Evolutionary conservation across 148 eudicot genomes (phyloP).

Genomic region (Cornus controversa): DNA sequence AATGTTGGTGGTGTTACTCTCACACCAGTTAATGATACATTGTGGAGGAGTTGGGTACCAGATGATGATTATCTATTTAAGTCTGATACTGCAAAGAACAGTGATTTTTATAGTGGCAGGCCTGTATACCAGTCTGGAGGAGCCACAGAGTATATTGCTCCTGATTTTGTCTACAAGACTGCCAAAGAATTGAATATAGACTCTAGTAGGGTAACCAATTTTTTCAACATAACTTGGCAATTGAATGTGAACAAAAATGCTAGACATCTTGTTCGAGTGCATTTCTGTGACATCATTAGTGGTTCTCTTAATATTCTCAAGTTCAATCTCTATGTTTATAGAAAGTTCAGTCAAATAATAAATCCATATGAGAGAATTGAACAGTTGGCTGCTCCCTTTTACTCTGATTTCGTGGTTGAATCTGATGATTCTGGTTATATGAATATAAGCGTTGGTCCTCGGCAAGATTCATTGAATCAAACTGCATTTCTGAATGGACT

Average conservation of each 20-base stretch:
- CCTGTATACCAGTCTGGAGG: not conserved
- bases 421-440: constrained; percentile 26
- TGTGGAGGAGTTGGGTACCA: constrained; percentile 27
- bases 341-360: not conserved
- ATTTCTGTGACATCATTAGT: constrained; percentile 43
- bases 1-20: constrained; percentile 25
- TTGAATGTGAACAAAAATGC: constrained; percentile 27
- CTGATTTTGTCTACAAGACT: constrained; percentile 25
- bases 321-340: constrained; percentile 32
- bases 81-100: not conserved
- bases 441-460: constrained; percentile 33
- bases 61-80: constrained; percentile 10
- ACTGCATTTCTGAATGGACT: constrained; percentile 42
- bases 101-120: not conserved
- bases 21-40: constrained; percentile 5
- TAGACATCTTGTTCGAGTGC: constrained; percentile 29
- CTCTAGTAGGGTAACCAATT: not conserved
- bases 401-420: constrained; percentile 33
- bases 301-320: accelerated
- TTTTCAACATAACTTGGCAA: constrained; percentile 31
- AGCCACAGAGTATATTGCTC: constrained; percentile 20
- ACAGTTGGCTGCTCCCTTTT: constrained; percentile 28
- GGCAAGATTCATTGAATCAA: not conserved
- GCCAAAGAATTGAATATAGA: constrained; percentile 22
- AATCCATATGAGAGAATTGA: not conserved